Conservation (phyloP, 2,329 filamentous ascomycete species). For the Neofusicoccum umdonicola region DNA sequence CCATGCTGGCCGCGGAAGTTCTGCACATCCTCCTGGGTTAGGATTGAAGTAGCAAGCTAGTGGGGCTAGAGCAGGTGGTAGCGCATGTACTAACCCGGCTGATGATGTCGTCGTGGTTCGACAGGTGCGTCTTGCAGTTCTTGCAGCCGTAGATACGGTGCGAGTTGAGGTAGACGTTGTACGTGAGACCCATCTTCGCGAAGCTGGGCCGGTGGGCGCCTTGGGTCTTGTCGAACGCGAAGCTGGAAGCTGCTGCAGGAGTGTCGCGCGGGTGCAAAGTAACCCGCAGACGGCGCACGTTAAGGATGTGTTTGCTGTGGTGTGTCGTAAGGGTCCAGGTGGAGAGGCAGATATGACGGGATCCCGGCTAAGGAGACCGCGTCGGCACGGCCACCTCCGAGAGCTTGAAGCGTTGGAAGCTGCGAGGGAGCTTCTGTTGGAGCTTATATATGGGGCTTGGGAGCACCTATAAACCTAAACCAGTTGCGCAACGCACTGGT, state of each 20-base stretch:
- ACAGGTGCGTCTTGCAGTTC: constrained; percentile 90
- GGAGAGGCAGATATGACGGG: constrained; percentile 3
- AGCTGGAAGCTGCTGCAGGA: not conserved
- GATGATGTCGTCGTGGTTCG: constrained; percentile 94
- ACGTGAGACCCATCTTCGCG: constrained; percentile 73
- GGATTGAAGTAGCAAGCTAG: not conserved
- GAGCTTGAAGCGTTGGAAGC: not conserved
- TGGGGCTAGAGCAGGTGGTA: not conserved
- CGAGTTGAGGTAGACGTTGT: constrained; percentile 87
- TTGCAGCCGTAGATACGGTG: constrained; percentile 88
- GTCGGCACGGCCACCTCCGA: constrained; percentile 13
- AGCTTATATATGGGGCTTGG: not conserved
- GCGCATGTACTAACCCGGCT: constrained; percentile 65
- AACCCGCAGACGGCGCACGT: not conserved
- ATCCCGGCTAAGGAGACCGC: constrained; percentile 8
- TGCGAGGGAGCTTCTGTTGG: not conserved
- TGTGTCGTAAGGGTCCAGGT: not conserved
- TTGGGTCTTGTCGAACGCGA: not conserved
- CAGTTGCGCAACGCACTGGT: not conserved
- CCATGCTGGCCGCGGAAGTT: constrained; percentile 98
- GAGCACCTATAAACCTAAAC: not conserved
- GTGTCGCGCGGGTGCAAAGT: not conserved
- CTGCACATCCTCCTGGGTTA: constrained; percentile 46
- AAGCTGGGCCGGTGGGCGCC: not conserved
- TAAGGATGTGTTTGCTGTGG: not conserved